Evolutionary conservation across 345 rosid genomes (phyloP).

Genomic region (Brassica napus): DNA sequence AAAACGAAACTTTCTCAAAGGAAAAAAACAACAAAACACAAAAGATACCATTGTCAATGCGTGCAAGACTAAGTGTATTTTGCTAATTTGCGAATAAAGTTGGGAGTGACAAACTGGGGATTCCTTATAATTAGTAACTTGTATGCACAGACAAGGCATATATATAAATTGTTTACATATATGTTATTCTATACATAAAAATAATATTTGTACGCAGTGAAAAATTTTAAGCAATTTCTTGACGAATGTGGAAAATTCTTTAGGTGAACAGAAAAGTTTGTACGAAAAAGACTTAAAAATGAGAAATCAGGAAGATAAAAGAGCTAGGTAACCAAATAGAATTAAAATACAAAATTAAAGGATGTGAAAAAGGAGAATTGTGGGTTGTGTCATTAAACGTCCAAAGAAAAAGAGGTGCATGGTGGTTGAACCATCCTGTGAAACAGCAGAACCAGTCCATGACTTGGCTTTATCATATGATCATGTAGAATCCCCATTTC

Average conservation of each 20-base stretch:
- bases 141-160: conserved; percentile 10
- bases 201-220: not conserved
- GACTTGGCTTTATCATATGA: conserved; percentile 35
- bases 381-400: conserved; percentile 61
- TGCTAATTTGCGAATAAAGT: conserved; percentile 23
- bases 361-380: conserved; percentile 29
- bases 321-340: conserved; percentile 20
- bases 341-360: conserved; percentile 14
- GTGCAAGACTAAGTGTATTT: conserved; percentile 16
- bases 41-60: conserved; percentile 12
- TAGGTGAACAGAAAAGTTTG: not conserved
- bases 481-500: conserved; percentile 25
- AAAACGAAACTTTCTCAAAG: not conserved
- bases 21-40: not conserved
- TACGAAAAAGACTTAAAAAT: not conserved
- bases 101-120: conserved; percentile 5
- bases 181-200: not conserved
- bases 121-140: not conserved
- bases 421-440: conserved; percentile 76
- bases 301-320: conserved; percentile 8
- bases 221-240: not conserved
- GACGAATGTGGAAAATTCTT: not conserved
- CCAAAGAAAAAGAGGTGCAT: conserved; percentile 55
- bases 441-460: conserved; percentile 28
- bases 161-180: not conserved